Evolutionary conservation across 805 yeast genomes (phyloP).

Genomic region (Phaffomyces thermotolerans): DNA sequence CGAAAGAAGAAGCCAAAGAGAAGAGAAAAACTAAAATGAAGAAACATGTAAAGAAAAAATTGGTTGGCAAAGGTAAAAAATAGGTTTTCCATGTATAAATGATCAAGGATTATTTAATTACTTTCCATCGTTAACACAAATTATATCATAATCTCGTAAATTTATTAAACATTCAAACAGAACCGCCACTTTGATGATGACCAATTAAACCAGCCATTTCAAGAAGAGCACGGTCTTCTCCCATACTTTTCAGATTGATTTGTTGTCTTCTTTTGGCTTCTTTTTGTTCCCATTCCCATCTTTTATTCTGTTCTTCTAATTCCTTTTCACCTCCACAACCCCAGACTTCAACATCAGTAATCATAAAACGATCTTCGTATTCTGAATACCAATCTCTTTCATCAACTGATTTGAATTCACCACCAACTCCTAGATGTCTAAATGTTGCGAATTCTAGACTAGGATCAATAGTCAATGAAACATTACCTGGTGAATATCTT

Average conservation of each 20-base stretch:
- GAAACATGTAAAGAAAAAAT: constrained; percentile 73
- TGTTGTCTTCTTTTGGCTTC: constrained; percentile 76
- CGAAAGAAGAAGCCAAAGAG: constrained; percentile 72
- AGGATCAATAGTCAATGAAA: constrained; percentile 72
- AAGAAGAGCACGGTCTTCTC: constrained; percentile 78
- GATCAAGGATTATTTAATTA: too few relatives aligned
- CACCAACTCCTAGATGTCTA: constrained; percentile 57
- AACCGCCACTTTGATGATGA: constrained; percentile 42
- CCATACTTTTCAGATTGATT: constrained; percentile 55
- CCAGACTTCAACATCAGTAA: constrained; percentile 82
- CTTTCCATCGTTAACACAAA: too few relatives aligned
- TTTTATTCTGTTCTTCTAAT: constrained; percentile 63
- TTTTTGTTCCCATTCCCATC: constrained; percentile 88
- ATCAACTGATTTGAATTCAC: constrained; percentile 35
- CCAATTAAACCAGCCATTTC: constrained; percentile 75
- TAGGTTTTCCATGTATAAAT: neutral
- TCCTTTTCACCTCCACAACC: constrained; percentile 83
- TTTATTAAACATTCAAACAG: constrained; percentile 24
- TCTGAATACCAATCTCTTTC: constrained; percentile 21
- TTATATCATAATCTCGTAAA: neutral
- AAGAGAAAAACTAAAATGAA: constrained; percentile 78
- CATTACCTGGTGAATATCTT: constrained; percentile 61
- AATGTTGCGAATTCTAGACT: constrained; percentile 76
- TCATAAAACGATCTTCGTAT: constrained; percentile 63
- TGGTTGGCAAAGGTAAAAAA: constrained; percentile 48